Conservation (phyloP, 352 stramenopile species). For the Synura sp. region DNA sequence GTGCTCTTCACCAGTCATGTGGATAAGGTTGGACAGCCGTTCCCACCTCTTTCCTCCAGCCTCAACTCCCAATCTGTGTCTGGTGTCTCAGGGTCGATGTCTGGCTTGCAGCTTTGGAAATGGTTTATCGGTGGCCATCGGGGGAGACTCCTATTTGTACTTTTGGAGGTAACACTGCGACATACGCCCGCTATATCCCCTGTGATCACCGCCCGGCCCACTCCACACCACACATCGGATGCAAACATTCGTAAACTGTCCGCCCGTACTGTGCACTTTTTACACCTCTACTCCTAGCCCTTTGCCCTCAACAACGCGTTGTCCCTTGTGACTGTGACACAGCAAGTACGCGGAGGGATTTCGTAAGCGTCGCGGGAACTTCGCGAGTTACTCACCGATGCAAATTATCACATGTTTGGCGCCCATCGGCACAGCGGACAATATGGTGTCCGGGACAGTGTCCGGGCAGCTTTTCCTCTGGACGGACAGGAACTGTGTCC, state of each 20-base stretch:
- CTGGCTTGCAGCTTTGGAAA: neutral
- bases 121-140: conserved; percentile 19
- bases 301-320: too few relatives aligned
- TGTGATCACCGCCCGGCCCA: too few relatives aligned
- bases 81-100: neutral
- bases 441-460: conserved; percentile 52
- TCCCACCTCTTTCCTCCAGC: neutral
- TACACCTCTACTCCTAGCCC: too few relatives aligned
- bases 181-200: too few relatives aligned
- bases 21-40: conserved; percentile 23
- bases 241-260: too few relatives aligned
- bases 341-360: conserved; percentile 42
- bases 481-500: conserved; percentile 55
- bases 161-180: conserved; percentile 50
- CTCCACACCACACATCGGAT: too few relatives aligned
- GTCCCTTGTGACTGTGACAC: too few relatives aligned
- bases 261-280: too few relatives aligned
- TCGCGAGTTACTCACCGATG: conserved; percentile 44
- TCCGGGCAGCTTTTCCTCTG: conserved; percentile 58
- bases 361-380: conserved; percentile 39
- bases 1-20: conserved; percentile 44
- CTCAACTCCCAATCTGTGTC: neutral
- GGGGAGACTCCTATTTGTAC: conserved; percentile 42
- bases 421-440: conserved; percentile 40
- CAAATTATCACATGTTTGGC: conserved; percentile 50